Base-by-base conservation (phyloP, 495 filamentous ascomycete species). In the Filosporella fistucella region DNA sequence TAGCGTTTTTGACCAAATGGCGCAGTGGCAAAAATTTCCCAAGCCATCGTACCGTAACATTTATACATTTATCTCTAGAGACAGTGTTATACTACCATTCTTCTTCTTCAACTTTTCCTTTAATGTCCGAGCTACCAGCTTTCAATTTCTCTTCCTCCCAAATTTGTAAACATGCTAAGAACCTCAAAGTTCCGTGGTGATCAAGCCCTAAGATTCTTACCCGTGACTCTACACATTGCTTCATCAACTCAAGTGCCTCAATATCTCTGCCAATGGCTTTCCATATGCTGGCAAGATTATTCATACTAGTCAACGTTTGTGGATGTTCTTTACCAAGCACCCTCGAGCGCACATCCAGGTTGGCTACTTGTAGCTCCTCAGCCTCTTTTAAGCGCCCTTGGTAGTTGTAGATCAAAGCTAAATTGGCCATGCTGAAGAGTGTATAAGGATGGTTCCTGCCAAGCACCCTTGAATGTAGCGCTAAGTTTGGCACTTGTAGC, bases 391-490 rank as follows among this genome's bases (percentile, higher is more conserved):
- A 61, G 9, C 57, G 55, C 10, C 63, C 65, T 44, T 63, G 64
- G 20, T 49, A 36, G 11, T 28, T 17, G 23, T 59, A 63, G 40
- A 44, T 66, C 21, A 22, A 51, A n/a, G 67, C 41, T 3, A 75
- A 62, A 47, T 71, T 68, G 23, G n/a, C 42, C 53, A 72, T 70
- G 22, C 55, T 63, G 0, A 33, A 59, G 30, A 76, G 42, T 8
- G 67, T 72, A 13, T 49, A 3, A 17, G 64, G 63, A 61, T 75
- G 63, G 21, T 68, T 55, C 8, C 48, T 38, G 2, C 73, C 67
- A 1, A 70, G 42, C 20, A 58, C 23, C 48, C 22, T 53, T 42
- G 59, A 62, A 0, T 39, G 52, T 3, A 36, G 55, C 38, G 66
- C 55, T 14, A 65, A 14, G 7, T 60, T 60, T 39, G 62, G 55